Evolutionary conservation across 2,329 filamentous ascomycete species (phyloP), one percentile per base, ranked within the genome.

Genomic region (Drechmeria coniospora): DNA sequence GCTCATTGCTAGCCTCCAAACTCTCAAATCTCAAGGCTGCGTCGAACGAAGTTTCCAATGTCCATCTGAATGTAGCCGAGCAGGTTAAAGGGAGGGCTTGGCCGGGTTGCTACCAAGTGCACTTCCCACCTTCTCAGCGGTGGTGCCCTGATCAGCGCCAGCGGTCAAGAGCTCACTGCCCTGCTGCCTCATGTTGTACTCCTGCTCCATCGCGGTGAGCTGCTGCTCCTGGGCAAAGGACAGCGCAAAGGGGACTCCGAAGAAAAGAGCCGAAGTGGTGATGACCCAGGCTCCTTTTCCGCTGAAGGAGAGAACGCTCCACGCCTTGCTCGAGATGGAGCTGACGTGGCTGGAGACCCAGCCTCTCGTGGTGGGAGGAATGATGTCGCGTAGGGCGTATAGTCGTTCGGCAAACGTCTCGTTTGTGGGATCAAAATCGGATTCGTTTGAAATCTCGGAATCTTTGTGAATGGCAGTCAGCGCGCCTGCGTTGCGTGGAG

Each of bases 211-310:
- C 64, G 93, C 87, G 39, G 87, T 67, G 53, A 92, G 74, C 64
- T 93, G 82, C 67, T 94, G 84, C 65, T 98, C 90, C 65, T 98
- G 90, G 38, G 79, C 76, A 51, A 84, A 87, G 32, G 84, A 87
- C 42, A 98, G 65, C 33, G 84, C 86, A 66, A 84, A 95, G 31
- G 90, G 90, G 28, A 95, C 83, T 43, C 84, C 86, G 38, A 95
- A 61, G 50, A 98, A 63, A 49, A 98, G 69, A 34, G 82, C 83
- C 36, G 79, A 86, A 38, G 86, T 93, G 57, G 77, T 83, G 33
- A 98, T 62, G 31, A 94, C 75, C 83, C 84, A 98, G 42, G 92
- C 64, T 30, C 80, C 73, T 63, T 87, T 90, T 43, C 87, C 86
- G 44, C 78, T 71, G 51, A 92, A 79, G 34, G 64, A 59, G 22